Conservation (phyloP, 345 rosid genomes). For the Iberis pinnata region DNA sequence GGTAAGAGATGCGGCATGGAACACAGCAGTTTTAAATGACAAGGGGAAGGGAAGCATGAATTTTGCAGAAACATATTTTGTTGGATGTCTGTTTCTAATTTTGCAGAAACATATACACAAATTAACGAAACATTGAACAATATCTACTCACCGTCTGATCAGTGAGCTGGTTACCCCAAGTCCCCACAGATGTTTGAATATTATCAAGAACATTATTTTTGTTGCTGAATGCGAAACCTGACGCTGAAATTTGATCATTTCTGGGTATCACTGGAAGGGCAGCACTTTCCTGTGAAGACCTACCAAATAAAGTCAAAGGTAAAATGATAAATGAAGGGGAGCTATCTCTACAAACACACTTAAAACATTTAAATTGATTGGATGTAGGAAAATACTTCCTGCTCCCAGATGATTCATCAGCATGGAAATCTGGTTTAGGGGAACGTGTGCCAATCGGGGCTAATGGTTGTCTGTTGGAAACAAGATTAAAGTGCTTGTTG, state of each 20-base stretch:
- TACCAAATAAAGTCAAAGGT: slow-evolving; percentile 29
- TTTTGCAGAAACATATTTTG: background rate
- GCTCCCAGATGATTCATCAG: slow-evolving; percentile 45
- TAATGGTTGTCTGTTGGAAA: slow-evolving; percentile 46
- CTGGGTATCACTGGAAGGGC: slow-evolving; percentile 31
- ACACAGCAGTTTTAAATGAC: background rate
- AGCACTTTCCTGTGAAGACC: slow-evolving; percentile 46
- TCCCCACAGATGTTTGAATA: slow-evolving; percentile 54
- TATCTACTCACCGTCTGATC: slow-evolving; percentile 64
- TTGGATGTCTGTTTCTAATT: background rate
- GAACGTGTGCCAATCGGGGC: slow-evolving; percentile 80
- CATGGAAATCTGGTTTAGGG: slow-evolving; percentile 46
- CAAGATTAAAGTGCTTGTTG: slow-evolving; percentile 32
- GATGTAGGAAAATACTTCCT: slow-evolving; percentile 39
- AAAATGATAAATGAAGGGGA: background rate
- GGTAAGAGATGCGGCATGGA: slow-evolving; percentile 2
- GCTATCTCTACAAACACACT: slow-evolving; percentile 9
- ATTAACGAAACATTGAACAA: slow-evolving; percentile 7
- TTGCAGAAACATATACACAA: slow-evolving; percentile 10
- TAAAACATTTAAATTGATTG: slow-evolving; percentile 6
- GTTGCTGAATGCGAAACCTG: slow-evolving; percentile 47
- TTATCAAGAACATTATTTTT: slow-evolving; percentile 53
- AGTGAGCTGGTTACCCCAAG: slow-evolving; percentile 60
- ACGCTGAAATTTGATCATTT: slow-evolving; percentile 40
- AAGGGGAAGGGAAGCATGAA: background rate